phyloP scores from a whole-genome alignment of 176 grass and related monocot genomes.

The Puya raimondii region DNA sequence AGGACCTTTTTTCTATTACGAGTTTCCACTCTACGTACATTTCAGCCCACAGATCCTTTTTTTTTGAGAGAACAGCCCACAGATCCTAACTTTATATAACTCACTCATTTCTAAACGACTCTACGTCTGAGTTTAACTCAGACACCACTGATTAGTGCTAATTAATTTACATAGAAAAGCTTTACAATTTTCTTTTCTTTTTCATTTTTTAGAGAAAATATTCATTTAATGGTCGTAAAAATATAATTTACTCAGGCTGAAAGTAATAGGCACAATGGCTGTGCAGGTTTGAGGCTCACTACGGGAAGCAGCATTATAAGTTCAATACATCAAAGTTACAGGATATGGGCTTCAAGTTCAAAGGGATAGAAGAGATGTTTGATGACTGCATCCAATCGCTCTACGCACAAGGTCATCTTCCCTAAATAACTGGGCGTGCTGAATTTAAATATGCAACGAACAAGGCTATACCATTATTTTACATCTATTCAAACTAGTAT shows the following conservation, averaged over 20 bases:
- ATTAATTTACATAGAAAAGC: too few relatives aligned
- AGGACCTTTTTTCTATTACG: too few relatives aligned
- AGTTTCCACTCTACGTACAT: too few relatives aligned
- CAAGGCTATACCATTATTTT: too few relatives aligned
- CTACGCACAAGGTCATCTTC: conserved; percentile 42
- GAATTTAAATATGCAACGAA: too few relatives aligned
- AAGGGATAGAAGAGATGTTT: conserved; percentile 70
- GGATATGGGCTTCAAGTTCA: conserved; percentile 50
- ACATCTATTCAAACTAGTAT: too few relatives aligned
- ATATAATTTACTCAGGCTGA: not conserved
- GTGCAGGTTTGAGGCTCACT: conserved; percentile 36
- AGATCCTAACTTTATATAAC: too few relatives aligned
- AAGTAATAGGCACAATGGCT: not conserved
- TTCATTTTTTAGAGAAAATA: not conserved
- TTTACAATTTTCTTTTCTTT: not conserved
- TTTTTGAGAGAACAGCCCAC: too few relatives aligned
- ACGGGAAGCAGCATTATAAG: conserved; percentile 46
- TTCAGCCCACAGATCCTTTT: too few relatives aligned
- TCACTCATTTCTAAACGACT: too few relatives aligned
- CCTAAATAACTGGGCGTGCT: not conserved
- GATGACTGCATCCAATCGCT: conserved; percentile 50
- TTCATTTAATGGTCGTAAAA: not conserved
- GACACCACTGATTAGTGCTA: too few relatives aligned
- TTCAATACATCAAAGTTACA: conserved; percentile 54
- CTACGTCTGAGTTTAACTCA: not conserved